Evolutionary conservation across 1,284 basidiomycete species (phyloP), one percentile per base, ranked within the genome.

Genomic region (Fomitopsis betulina): DNA sequence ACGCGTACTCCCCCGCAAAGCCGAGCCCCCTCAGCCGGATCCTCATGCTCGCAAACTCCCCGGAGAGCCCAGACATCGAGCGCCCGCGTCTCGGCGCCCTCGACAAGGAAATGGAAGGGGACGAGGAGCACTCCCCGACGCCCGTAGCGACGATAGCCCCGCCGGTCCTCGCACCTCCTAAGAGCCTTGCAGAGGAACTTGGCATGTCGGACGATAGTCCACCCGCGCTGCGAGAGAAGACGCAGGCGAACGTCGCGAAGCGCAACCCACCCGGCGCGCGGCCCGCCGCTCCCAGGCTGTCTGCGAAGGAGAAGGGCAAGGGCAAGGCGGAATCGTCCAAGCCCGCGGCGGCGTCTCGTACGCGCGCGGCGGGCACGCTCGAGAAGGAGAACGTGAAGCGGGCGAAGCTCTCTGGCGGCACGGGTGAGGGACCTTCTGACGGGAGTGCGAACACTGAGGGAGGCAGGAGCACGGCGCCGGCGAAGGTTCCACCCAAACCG

Each of bases 11-110:
- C 0, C 89, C 89, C 32, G 84, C 77, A 3, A 85, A 84, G 70
- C 89, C 89, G 0, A 89, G 87, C 63, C 89, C 89, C 1, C 76
- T 91, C 37, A 89, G 86, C 59, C 80, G 87, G 10, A 89, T 91
- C 56, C 76, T 91, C 37, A 81, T 85, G 83, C 75, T 91, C 42
- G 78, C 77, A 2, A 76, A 85, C 62, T 87, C 86, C 0, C 87
- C 86, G 8, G 75, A 79, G 42, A 79, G 74, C 57, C 76, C 76
- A 19, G 70, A 70, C 27, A 39, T 35, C 32, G 23, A 39, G 58
- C n/a, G 61, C n/a, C 55, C 62, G 17, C 33, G 33, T 30, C 67
- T 75, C 32, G 64, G 69, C 53, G 68, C 73, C 56, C 62, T 68
- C 0, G 77, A 79, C 62, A 76, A 76, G 57, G 65, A 66, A 13